These are phyloP conservation scores for Arachis monticola DNA, from an alignment of 331 rosid species.

Conservation along the genomic window DNA sequence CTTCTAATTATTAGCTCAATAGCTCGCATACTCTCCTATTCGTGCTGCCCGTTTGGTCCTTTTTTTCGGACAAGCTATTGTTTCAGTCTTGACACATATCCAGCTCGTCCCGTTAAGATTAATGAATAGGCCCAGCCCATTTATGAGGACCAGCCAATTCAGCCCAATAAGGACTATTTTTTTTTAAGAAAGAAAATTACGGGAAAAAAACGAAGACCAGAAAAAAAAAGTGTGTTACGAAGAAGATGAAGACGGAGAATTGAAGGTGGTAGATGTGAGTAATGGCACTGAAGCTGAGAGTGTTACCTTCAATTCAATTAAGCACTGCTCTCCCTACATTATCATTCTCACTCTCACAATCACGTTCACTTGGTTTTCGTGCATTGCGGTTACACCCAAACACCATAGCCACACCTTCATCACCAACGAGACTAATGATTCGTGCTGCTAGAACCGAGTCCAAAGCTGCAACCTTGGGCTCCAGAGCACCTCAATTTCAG, in stretches of 20 bases:
- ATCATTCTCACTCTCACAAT: slow-evolving; percentile 24
- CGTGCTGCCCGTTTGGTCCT: no score
- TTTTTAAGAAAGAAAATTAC: no score
- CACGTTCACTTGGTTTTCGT: slow-evolving; percentile 49
- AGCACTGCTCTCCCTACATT: slow-evolving; percentile 4
- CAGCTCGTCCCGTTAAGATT: no score
- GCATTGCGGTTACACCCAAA: slow-evolving; percentile 40
- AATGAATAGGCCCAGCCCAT: no score
- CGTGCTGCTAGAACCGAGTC: slow-evolving; percentile 76
- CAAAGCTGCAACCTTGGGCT: slow-evolving; percentile 67
- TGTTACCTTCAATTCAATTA: slow-evolving; percentile 42
- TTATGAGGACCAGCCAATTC: no score
- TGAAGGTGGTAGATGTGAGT: slow-evolving; percentile 23
- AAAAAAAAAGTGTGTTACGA: neutral
- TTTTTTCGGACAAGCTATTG: no score
- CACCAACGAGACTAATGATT: slow-evolving; percentile 48
- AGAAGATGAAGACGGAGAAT: slow-evolving; percentile 34
- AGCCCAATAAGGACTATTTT: no score
- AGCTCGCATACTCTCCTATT: no score
- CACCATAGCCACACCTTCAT: slow-evolving; percentile 17
- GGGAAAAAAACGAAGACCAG: slow-evolving; percentile 11
- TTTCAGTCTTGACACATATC: no score
- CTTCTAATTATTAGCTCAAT: no score
- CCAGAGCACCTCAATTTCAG: slow-evolving; percentile 83
- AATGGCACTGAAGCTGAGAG: slow-evolving; percentile 40